Evolutionary conservation across 345 rosid genomes (phyloP).

Genomic region (Leavenworthia alabamica): DNA sequence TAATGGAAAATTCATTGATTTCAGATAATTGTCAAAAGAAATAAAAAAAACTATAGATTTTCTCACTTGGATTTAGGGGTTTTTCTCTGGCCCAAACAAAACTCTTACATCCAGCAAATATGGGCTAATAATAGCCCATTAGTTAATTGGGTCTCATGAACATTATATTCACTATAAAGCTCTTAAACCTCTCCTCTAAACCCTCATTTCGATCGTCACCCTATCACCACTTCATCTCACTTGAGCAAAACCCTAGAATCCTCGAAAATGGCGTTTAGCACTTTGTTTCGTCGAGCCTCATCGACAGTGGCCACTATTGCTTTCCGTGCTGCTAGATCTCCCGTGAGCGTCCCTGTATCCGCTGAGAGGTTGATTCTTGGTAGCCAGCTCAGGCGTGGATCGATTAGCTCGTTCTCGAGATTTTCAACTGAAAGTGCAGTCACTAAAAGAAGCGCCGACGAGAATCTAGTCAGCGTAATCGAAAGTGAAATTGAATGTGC

Average conservation of each 20-base stretch:
- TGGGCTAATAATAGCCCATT: not conserved
- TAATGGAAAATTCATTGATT: not conserved
- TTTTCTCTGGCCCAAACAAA: not conserved
- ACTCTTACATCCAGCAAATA: not conserved
- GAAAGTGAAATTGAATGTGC: constrained; percentile 51
- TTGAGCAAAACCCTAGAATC: constrained; percentile 2
- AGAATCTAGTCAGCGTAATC: constrained; percentile 37
- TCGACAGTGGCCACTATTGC: constrained; percentile 34
- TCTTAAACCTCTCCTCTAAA: constrained; percentile 23
- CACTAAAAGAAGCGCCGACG: constrained; percentile 32
- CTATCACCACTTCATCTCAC: not conserved
- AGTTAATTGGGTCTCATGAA: not conserved
- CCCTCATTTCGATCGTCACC: constrained; percentile 7
- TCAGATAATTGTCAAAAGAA: not conserved
- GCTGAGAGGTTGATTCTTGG: constrained; percentile 15
- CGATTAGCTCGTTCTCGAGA: constrained; percentile 2
- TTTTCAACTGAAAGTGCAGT: constrained; percentile 30
- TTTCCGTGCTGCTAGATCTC: constrained; percentile 34
- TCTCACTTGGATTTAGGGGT: not conserved
- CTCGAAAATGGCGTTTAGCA: constrained; percentile 29
- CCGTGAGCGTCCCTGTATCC: constrained; percentile 23
- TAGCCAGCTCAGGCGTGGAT: constrained; percentile 15
- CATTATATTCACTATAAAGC: not conserved
- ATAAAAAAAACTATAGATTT: not conserved
- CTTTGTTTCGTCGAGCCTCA: constrained; percentile 43